Evolutionary conservation across 352 stramenopile genomes (phyloP).

Genomic region (Phytophthora pseudosyringae): DNA sequence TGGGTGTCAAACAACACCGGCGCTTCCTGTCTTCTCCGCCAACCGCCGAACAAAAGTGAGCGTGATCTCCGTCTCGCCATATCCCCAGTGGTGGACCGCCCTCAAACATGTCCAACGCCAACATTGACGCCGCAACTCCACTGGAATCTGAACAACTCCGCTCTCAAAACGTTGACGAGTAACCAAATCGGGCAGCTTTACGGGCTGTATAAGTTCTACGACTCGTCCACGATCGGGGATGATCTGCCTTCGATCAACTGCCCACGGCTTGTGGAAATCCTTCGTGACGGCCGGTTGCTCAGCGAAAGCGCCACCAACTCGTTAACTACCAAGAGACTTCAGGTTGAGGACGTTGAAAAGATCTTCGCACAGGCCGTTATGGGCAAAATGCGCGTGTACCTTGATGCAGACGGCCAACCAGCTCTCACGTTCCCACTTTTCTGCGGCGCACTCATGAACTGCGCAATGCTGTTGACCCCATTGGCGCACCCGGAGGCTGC

Average conservation of each 20-base stretch:
- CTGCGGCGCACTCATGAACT: slow-evolving; percentile 59
- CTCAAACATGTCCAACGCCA: slow-evolving; percentile 18
- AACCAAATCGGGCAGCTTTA: slow-evolving; percentile 52
- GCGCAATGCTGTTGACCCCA: slow-evolving; percentile 44
- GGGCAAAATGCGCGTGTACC: slow-evolving; percentile 63
- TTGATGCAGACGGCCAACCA: slow-evolving; percentile 56
- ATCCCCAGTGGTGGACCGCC: slow-evolving; percentile 2
- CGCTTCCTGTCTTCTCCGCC: slow-evolving; percentile 10
- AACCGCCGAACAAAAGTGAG: slow-evolving; percentile 3
- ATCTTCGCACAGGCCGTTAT: slow-evolving; percentile 65
- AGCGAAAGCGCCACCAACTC: slow-evolving; percentile 1
- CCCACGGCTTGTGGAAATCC: slow-evolving; percentile 46
- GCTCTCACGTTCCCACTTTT: slow-evolving; percentile 65
- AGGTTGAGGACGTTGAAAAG: slow-evolving; percentile 33
- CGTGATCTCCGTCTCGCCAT: too few species aligned
- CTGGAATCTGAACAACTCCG: slow-evolving; percentile 60
- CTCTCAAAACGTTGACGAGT: slow-evolving; percentile 33
- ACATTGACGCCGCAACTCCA: slow-evolving; percentile 48
- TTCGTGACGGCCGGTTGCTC: slow-evolving; percentile 47
- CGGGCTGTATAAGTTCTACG: slow-evolving; percentile 63
- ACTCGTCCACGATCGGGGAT: slow-evolving; percentile 57
- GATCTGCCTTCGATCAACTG: slow-evolving; percentile 56
- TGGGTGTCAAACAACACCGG: slow-evolving; percentile 5
- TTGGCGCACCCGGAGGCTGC: slow-evolving; percentile 13
- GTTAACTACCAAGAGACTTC: slow-evolving; percentile 1